These are phyloP conservation scores for Beauveria brongniartii DNA, from an alignment of 2,329 filamentous ascomycete species.

Conservation along the genomic window DNA sequence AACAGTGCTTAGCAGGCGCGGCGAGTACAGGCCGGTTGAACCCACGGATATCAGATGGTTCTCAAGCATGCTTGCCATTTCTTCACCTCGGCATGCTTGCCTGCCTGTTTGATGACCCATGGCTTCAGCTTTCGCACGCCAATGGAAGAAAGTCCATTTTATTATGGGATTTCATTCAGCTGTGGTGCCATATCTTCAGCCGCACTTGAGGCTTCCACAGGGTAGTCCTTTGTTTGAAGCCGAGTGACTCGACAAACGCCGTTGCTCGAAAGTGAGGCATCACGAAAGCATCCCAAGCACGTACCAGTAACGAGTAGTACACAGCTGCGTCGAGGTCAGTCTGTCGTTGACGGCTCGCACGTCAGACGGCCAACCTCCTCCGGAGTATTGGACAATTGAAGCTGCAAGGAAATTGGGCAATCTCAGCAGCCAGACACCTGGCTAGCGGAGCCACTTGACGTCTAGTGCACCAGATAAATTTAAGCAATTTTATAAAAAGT, in stretches of 20 bases:
- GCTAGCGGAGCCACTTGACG: neutral
- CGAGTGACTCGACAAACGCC: neutral
- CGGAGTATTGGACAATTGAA: too few relatives aligned
- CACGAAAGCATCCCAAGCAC: neutral
- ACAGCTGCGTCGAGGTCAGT: neutral
- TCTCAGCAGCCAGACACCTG: neutral
- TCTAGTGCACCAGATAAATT: neutral
- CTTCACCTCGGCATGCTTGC: neutral
- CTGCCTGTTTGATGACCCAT: neutral
- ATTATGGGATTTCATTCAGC: neutral
- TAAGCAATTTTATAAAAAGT: too few relatives aligned
- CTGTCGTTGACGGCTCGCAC: neutral
- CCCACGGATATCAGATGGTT: neutral
- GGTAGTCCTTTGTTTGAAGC: neutral
- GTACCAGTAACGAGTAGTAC: neutral
- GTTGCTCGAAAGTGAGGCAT: neutral
- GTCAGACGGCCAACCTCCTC: too few relatives aligned
- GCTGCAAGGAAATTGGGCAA: neutral
- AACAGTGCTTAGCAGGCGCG: neutral
- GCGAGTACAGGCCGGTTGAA: neutral
- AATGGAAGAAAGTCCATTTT: neutral
- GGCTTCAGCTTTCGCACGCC: neutral
- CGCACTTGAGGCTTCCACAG: neutral
- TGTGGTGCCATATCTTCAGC: neutral
- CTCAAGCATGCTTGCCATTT: neutral